Evolutionary conservation across 352 stramenopile genomes (phyloP).

Genomic region (Aphanomyces stellatus): DNA sequence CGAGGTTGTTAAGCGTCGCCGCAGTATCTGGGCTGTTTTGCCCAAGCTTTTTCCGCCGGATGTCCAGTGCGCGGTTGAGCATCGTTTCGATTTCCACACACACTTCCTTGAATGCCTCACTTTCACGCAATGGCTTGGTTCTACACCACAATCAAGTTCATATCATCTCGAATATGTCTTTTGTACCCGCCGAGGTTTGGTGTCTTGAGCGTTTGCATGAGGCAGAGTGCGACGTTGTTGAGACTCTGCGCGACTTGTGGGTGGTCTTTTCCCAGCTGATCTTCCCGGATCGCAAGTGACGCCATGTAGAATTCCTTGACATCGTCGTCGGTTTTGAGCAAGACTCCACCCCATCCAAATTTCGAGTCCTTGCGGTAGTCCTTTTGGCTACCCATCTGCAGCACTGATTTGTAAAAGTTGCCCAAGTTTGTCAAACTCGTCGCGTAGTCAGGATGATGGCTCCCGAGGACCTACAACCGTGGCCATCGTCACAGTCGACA

Average conservation of each 20-base stretch:
- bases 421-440: conserved; percentile 76
- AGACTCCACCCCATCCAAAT: conserved; percentile 2
- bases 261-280: conserved; percentile 49
- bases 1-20: conserved; percentile 74
- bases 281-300: conserved; percentile 67
- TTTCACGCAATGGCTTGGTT: no score
- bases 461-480: conserved; percentile 32
- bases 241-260: conserved; percentile 70
- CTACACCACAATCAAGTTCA: no score
- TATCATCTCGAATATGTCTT: no score
- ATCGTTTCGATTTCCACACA: conserved; percentile 47
- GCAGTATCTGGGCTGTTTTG: conserved; percentile 74
- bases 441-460: conserved; percentile 67
- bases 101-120: conserved; percentile 28
- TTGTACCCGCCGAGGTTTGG: no score
- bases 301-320: conserved; percentile 65
- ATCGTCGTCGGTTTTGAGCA: conserved; percentile 26
- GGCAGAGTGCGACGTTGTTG: conserved; percentile 69
- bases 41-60: conserved; percentile 56
- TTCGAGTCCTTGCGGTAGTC: neutral
- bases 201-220: conserved; percentile 49
- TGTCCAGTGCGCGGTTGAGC: conserved; percentile 55
- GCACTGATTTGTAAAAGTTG: conserved; percentile 63
- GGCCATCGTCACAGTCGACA: neutral
- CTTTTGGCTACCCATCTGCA: neutral